Evolutionary conservation across 208 protist genomes (phyloP).

Genomic region (Trypanosoma congolense): DNA sequence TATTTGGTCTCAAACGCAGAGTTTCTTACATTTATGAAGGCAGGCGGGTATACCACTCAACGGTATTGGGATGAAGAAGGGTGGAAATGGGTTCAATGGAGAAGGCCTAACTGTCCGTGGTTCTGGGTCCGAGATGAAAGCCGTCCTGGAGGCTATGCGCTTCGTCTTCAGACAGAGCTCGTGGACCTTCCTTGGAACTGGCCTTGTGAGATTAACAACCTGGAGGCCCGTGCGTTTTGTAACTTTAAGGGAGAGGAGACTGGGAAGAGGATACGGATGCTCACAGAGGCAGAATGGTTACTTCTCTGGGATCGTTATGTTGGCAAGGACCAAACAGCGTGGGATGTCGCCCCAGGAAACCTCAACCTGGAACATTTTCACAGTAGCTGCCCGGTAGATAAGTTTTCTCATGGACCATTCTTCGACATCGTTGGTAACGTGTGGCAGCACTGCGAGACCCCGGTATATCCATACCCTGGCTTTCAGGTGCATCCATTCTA

Average conservation of each 20-base stretch:
- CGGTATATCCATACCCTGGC: slow-evolving; percentile 84
- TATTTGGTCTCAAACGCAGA: slow-evolving; percentile 94
- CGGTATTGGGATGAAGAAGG: slow-evolving; percentile 95
- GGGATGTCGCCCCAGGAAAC: slow-evolving; percentile 78
- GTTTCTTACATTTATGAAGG: slow-evolving; percentile 91
- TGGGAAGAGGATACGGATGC: slow-evolving; percentile 79
- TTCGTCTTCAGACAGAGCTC: slow-evolving; percentile 88
- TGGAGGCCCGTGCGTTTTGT: slow-evolving; percentile 94
- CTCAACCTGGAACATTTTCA: slow-evolving; percentile 84
- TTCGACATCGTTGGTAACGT: slow-evolving; percentile 95
- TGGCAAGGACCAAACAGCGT: slow-evolving; percentile 68
- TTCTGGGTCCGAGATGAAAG: slow-evolving; percentile 90
- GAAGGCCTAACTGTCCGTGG: slow-evolving; percentile 84
- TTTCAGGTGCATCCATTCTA: slow-evolving; percentile 93
- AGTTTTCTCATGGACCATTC: slow-evolving; percentile 73
- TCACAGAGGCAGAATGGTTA: slow-evolving; percentile 88
- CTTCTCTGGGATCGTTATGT: slow-evolving; percentile 81
- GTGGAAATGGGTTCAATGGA: slow-evolving; percentile 94
- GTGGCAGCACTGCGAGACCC: slow-evolving; percentile 93
- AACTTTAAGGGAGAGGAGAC: slow-evolving; percentile 85
- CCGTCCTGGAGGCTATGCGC: slow-evolving; percentile 67
- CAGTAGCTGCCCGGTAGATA: slow-evolving; percentile 79
- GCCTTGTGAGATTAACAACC: slow-evolving; percentile 94
- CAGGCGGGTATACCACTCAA: slow-evolving; percentile 85
- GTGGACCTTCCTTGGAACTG: slow-evolving; percentile 93